Evolutionary conservation across 768 basidiomycete genomes (phyloP).

Genomic region (Leccinum subgranulosum): DNA sequence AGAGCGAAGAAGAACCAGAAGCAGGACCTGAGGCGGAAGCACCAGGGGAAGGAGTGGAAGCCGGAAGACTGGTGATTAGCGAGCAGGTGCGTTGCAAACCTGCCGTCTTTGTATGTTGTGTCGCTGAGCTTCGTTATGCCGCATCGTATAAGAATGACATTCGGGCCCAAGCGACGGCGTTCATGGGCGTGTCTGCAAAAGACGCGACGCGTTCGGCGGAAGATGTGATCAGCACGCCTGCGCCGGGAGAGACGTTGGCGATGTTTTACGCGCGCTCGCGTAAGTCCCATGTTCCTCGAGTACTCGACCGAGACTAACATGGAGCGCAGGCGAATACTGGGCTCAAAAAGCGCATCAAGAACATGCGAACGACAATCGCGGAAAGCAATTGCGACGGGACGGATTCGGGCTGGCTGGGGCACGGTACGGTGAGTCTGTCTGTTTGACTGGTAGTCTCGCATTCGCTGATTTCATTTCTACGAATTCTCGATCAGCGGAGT

Average conservation of each 20-base stretch:
- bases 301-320: background rate
- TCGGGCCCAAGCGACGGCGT: conserved; percentile 42
- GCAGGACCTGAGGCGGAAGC: background rate
- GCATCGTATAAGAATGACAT: conserved; percentile 33
- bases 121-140: background rate
- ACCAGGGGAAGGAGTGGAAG: conserved; percentile 1
- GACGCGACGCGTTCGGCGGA: conserved; percentile 54
- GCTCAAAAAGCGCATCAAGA: conserved; percentile 61
- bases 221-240: conserved; percentile 73
- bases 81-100: background rate
- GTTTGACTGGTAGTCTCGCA: background rate
- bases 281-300: conserved; percentile 33
- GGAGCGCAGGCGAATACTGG: conserved; percentile 71
- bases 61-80: conserved; percentile 10
- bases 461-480: background rate
- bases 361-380: conserved; percentile 55
- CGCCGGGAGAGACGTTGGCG: conserved; percentile 81
- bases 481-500: conserved; percentile 46
- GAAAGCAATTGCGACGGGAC: conserved; percentile 74
- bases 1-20: conserved; percentile 23
- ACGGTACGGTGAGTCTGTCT: conserved; percentile 51
- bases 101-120: too few species aligned
- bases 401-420: conserved; percentile 76
- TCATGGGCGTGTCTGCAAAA: conserved; percentile 66
- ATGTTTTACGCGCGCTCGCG: conserved; percentile 81